Conservation (phyloP, 2,329 filamentous ascomycete species). For the Pestalotiopsis sp. region DNA sequence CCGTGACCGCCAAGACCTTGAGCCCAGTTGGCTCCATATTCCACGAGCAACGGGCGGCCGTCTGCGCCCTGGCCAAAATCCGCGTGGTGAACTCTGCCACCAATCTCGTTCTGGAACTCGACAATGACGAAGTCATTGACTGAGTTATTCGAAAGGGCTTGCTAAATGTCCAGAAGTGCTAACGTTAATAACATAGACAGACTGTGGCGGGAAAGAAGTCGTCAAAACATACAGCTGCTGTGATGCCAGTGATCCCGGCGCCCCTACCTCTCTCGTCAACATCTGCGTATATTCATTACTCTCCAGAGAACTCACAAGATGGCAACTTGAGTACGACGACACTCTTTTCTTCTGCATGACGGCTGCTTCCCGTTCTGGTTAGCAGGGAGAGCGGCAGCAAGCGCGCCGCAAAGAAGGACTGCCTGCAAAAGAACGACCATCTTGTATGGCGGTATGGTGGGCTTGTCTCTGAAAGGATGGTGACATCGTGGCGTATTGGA, state of each 20-base stretch:
- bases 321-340: neutral
- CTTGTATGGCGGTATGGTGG: neutral
- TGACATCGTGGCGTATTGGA: too few species aligned
- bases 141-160: constrained; percentile 63
- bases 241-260: neutral
- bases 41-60: constrained; percentile 59
- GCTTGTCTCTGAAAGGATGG: neutral
- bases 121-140: constrained; percentile 67
- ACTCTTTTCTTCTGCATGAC: neutral
- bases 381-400: neutral
- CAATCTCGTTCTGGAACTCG: constrained; percentile 64
- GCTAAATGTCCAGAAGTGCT: constrained; percentile 25
- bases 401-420: neutral
- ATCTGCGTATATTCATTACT: neutral
- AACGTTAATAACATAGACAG: neutral
- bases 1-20: constrained; percentile 26
- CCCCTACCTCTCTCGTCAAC: neutral
- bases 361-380: neutral
- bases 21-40: constrained; percentile 71
- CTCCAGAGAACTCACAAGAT: neutral
- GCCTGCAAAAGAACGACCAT: neutral
- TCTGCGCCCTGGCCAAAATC: constrained; percentile 54
- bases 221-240: neutral
- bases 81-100: constrained; percentile 62
- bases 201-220: neutral